Conservation (phyloP, 176 grass and related monocot species). For the bread wheat (Triticum aestivum) region IWGSC_CS_RefSeq_v2.1 NC_057794.1:467141169-467141668, state of each 20-base stretch:
- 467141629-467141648: slow-evolving; percentile 33
- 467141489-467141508: slow-evolving; percentile 4
- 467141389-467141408: slow-evolving; percentile 62
- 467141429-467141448: slow-evolving; percentile 99
- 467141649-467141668: slow-evolving; percentile 39
- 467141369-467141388: slow-evolving; percentile 94
- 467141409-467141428: slow-evolving; percentile 83
- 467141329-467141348: slow-evolving; percentile 60
- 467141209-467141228: background rate
- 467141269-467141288: too few species aligned
- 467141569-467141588: slow-evolving; percentile 79
- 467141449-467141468: slow-evolving; percentile 88
- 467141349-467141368: slow-evolving; percentile 95
- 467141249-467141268: too few species aligned
- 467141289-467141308: slow-evolving; percentile 82
- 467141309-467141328: slow-evolving; percentile 85
- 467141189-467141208: slow-evolving; percentile 42
- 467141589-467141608: slow-evolving; percentile 37
- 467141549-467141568: slow-evolving; percentile 77
- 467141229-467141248: background rate
- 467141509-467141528: slow-evolving; percentile 23
- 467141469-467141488: slow-evolving; percentile 40
- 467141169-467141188: slow-evolving; percentile 86
- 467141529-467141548: slow-evolving; percentile 29
- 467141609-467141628: slow-evolving; percentile 29